Percentiles rank a stretch among this genome's conserved stretches.
Evolutionary conservation across 768 basidiomycete species (phyloP).

Genomic region (Lactarius tabidus): DNA sequence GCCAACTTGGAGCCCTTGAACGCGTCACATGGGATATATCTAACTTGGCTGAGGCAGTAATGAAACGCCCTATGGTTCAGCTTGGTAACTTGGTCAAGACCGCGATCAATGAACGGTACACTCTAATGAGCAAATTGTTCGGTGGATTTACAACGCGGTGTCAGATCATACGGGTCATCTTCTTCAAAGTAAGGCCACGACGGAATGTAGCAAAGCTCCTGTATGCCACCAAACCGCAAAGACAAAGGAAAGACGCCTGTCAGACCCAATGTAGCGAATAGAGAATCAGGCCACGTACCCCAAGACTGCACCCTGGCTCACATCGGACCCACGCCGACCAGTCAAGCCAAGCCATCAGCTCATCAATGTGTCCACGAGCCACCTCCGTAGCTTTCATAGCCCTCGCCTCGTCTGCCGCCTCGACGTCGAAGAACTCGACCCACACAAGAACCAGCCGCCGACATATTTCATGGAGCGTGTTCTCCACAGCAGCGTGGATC

Average conservation of each 20-base stretch:
- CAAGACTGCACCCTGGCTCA: slow-evolving; percentile 18
- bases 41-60: too few relatives aligned
- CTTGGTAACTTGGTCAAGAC: too few relatives aligned
- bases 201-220: slow-evolving; percentile 25
- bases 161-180: slow-evolving; percentile 20
- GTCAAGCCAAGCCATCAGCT: slow-evolving; percentile 27
- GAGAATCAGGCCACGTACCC: slow-evolving; percentile 17
- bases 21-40: too few relatives aligned
- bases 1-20: too few relatives aligned
- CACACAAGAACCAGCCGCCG: slow-evolving; percentile 22
- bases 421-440: slow-evolving; percentile 24
- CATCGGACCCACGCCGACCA: slow-evolving; percentile 27
- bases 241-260: not conserved
- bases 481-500: slow-evolving; percentile 20
- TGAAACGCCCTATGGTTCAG: not conserved
- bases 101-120: not conserved
- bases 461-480: slow-evolving; percentile 16
- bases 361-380: slow-evolving; percentile 6
- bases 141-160: slow-evolving; percentile 12
- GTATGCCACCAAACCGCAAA: not conserved
- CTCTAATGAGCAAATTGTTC: not conserved
- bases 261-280: not conserved
- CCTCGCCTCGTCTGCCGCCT: slow-evolving; percentile 7
- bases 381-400: not conserved
- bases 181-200: slow-evolving; percentile 21